Percentiles rank a stretch among this genome's conserved stretches.
These are phyloP conservation scores for Chlamydomonas eustigma DNA, from an alignment of 139 green algal species.

Conservation along the genomic window DNA sequence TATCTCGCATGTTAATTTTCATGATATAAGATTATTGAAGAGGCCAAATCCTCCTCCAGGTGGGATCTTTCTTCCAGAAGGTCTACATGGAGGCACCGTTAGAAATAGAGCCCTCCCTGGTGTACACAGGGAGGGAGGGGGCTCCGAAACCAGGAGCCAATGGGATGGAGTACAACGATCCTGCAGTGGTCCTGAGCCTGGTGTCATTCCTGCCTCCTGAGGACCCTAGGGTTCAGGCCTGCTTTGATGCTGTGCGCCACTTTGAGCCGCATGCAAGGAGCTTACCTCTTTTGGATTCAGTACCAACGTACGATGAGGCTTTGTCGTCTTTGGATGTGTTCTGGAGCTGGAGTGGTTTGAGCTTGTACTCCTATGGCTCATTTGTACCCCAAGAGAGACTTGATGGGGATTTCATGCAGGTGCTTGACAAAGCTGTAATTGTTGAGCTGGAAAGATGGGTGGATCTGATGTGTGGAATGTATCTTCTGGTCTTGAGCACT, in stretches of 20 bases:
- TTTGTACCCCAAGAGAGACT: conserved; percentile 4
- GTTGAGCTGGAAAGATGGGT: no score
- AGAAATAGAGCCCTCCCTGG: background rate
- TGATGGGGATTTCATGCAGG: background rate
- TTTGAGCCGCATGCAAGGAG: background rate
- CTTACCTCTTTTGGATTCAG: background rate
- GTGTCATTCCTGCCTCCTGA: background rate
- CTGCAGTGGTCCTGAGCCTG: background rate
- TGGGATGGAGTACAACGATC: background rate
- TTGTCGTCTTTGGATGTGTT: background rate
- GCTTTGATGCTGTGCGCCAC: background rate
- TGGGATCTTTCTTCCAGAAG: background rate
- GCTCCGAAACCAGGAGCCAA: background rate
- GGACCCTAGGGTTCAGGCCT: background rate
- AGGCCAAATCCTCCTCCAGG: background rate
- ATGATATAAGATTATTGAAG: no score
- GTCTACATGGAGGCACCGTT: background rate
- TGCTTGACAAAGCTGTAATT: no score
- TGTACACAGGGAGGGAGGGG: background rate
- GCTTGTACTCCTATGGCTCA: conserved; percentile 3
- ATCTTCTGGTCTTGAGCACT: no score
- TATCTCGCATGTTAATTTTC: background rate
- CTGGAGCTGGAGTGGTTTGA: conserved; percentile 7
- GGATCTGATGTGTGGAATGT: no score
- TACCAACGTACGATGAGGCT: background rate